Evolutionary conservation across 139 green algal species (phyloP).

Genomic region (Chlamydomonas incerta): DNA sequence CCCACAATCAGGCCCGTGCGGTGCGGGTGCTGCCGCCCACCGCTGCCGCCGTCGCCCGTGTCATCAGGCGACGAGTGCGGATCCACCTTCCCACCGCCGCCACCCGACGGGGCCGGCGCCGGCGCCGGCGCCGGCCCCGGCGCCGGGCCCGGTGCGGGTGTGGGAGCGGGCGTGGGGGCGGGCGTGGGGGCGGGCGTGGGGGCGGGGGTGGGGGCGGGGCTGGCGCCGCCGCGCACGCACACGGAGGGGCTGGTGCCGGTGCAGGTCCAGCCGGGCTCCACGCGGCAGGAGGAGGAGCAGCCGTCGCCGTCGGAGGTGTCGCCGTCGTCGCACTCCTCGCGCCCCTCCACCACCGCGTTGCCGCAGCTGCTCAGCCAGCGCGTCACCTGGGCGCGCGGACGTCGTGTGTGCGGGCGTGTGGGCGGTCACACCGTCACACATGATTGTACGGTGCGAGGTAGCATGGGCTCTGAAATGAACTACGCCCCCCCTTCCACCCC

Average conservation of each 20-base stretch:
- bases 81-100: neutral
- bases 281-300: conserved; percentile 76
- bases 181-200: neutral
- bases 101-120: neutral
- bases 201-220: neutral
- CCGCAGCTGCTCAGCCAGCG: conserved; percentile 82
- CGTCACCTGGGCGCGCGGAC: conserved; percentile 58
- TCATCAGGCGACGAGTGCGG: neutral
- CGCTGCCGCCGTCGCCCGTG: neutral
- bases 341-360: conserved; percentile 85
- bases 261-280: conserved; percentile 69
- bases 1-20: conserved; percentile 1
- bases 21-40: neutral
- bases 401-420: neutral
- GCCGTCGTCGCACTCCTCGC: conserved; percentile 90
- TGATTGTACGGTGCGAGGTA: neutral
- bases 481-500: too few species aligned
- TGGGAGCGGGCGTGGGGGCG: neutral
- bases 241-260: conserved; percentile 44
- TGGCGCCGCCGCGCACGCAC: conserved; percentile 26
- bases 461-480: too few species aligned
- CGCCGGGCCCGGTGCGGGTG: neutral
- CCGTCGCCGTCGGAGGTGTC: conserved; percentile 73
- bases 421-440: neutral
- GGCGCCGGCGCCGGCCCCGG: neutral